Evolutionary conservation across 1,139 yeast genomes (phyloP).

Genomic region (Candida tunisiensis): DNA sequence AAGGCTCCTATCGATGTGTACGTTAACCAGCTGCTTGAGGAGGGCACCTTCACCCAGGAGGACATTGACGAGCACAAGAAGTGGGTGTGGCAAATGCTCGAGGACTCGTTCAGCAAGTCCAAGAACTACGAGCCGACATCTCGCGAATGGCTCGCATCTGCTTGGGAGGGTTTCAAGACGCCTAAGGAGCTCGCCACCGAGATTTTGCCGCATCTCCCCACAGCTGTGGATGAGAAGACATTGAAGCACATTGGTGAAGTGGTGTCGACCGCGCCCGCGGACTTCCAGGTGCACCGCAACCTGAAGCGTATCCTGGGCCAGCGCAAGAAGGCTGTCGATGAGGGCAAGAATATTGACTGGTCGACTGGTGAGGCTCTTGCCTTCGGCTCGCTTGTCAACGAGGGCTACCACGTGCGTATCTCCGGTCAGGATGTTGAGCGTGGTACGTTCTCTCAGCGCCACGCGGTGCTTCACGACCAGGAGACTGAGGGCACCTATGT

Average conservation of each 20-base stretch:
- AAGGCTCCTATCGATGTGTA: constrained; percentile 77
- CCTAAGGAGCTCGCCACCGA: constrained; percentile 96
- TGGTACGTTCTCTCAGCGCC: constrained; percentile 99
- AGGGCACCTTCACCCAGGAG: constrained; percentile 75
- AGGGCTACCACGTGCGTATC: constrained; percentile 93
- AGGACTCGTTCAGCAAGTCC: constrained; percentile 73
- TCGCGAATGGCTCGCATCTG: constrained; percentile 96
- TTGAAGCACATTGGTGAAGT: constrained; percentile 66
- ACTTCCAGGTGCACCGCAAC: constrained; percentile 85
- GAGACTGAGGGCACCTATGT: constrained; percentile 65
- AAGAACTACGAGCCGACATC: constrained; percentile 85
- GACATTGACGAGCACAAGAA: constrained; percentile 93
- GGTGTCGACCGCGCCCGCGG: constrained; percentile 71
- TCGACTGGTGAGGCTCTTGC: constrained; percentile 99
- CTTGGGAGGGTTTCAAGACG: constrained; percentile 98
- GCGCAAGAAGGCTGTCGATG: constrained; percentile 74
- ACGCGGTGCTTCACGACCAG: constrained; percentile 96
- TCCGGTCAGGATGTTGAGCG: constrained; percentile 99
- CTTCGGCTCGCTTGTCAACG: constrained; percentile 78
- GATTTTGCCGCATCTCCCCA: constrained; percentile 89
- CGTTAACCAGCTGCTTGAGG: constrained; percentile 60
- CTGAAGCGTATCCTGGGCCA: constrained; percentile 83
- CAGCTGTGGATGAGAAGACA: constrained; percentile 61
- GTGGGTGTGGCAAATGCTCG: constrained; percentile 95
- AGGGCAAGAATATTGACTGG: constrained; percentile 97